These are phyloP conservation scores for Halophytophthora polymorphica DNA, from an alignment of 352 stramenopile species.

Conservation along the genomic window DNA sequence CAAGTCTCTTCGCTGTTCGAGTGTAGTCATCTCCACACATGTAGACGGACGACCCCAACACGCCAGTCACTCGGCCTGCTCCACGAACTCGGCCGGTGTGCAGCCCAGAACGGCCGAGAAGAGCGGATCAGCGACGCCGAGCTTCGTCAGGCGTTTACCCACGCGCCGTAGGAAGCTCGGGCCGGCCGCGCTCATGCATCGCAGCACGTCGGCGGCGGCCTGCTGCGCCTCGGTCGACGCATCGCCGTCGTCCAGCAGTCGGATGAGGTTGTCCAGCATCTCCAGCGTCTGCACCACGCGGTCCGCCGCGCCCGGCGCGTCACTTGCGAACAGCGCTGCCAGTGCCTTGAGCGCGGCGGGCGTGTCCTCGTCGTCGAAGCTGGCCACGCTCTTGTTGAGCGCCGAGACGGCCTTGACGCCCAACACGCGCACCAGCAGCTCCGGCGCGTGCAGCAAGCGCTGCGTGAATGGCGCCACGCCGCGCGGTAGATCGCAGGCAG, in stretches of 20 bases:
- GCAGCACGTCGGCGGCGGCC: slow-evolving; percentile 20
- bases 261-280: slow-evolving; percentile 43
- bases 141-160: slow-evolving; percentile 19
- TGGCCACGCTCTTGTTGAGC: slow-evolving; percentile 36
- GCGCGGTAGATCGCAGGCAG: slow-evolving; percentile 51
- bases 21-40: slow-evolving; percentile 1
- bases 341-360: slow-evolving; percentile 38
- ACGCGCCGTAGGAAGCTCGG: slow-evolving; percentile 12
- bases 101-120: slow-evolving; percentile 18
- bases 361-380: slow-evolving; percentile 44
- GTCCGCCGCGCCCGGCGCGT: slow-evolving; percentile 15
- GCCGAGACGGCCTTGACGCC: slow-evolving; percentile 44
- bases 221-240: slow-evolving; percentile 22
- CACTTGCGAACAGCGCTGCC: slow-evolving; percentile 21
- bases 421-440: slow-evolving; percentile 53
- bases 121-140: slow-evolving; percentile 8
- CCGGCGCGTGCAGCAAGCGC: slow-evolving; percentile 31
- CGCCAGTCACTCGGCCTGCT: slow-evolving; percentile 12
- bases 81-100: slow-evolving; percentile 11
- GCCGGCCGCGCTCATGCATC: slow-evolving; percentile 11
- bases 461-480: slow-evolving; percentile 42
- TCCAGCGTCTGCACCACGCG: slow-evolving; percentile 50
- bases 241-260: slow-evolving; percentile 22
- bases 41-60: not conserved
- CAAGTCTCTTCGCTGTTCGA: slow-evolving; percentile 3